Evolutionary conservation across 2,329 filamentous ascomycete species (phyloP), one percentile per base, ranked within the genome.

Genomic region (Capronia epimyces): DNA sequence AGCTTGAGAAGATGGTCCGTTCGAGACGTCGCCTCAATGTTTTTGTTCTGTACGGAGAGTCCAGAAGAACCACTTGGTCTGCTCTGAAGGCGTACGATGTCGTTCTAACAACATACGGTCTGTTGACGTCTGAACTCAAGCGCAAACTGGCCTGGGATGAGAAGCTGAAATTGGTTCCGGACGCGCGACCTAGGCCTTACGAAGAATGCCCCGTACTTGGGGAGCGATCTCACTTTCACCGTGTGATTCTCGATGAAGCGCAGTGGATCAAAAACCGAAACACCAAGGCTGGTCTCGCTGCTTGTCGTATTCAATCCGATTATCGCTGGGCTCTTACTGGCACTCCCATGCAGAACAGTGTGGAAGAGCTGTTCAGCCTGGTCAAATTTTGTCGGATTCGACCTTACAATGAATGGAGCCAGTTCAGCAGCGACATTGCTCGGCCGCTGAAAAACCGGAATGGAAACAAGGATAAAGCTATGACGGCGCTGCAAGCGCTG

Each of bases 301-400:
- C 80, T 24, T 79, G 73, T 58, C 65, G 69, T 9, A 67, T 93
- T 13, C 69, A 77, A 53, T 73, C 84, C 12, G 73, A 71, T 29
- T 80, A 86, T 63, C 77, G 87, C 42, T 83, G 87, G 71, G 89
- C 84, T 63, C 78, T 91, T 66, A 88, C 84, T 2, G 87, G 87
- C 21, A 93, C 87, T 0, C 87, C 87, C 0, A 89, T 91, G 85
- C 93, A 93, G 85, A 95, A 95, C 61, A 81, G 77, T 10, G 81
- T 91, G 2, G 74, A 79, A 20, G 90, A 96, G 61, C 73, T 95
- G 2, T 89, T 80, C 62, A 86, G 88, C 0, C 70, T 95, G 16
- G 74, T 95, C 39, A 78, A 80, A 2, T 96, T 95, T 62, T 74
- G 95, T 13, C 75, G 77, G 2, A 90, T 94, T 63, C 77, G 77